Evolutionary conservation across 1,284 basidiomycete genomes (phyloP).

Genomic region (Stygiomarasmius scandens): DNA sequence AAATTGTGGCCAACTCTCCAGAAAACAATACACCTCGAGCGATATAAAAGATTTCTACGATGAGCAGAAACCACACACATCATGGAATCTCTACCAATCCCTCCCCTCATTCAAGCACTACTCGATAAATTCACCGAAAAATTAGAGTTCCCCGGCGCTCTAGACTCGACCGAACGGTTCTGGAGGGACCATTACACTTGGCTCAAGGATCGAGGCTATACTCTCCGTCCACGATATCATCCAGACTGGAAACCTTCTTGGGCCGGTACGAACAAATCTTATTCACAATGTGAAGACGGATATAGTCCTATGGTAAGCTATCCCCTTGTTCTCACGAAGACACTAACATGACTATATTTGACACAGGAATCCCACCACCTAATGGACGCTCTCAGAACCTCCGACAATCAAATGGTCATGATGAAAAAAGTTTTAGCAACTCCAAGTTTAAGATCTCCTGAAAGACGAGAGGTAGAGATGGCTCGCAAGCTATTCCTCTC

Average conservation of each 20-base stretch:
- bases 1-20: too few relatives aligned
- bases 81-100: too few relatives aligned
- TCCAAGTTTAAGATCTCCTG: neutral
- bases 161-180: slow-evolving; percentile 13
- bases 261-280: neutral
- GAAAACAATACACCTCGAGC: too few relatives aligned
- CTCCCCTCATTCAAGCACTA: too few relatives aligned
- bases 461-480: neutral
- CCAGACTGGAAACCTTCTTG: slow-evolving; percentile 31
- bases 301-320: neutral
- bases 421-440: neutral
- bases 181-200: slow-evolving; percentile 31
- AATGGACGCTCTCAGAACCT: neutral
- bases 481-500: neutral
- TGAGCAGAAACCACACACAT: too few relatives aligned
- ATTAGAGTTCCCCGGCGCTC: too few relatives aligned
- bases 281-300: neutral
- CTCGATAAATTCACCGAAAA: too few relatives aligned
- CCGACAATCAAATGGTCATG: neutral
- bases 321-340: neutral
- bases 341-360: neutral
- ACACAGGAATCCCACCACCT: slow-evolving; percentile 3
- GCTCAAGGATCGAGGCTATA: slow-evolving; percentile 28
- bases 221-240: slow-evolving; percentile 32
- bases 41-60: too few relatives aligned